Conservation (phyloP, 768 basidiomycete species). For the Coprinopsis strossmayeri region DNA sequence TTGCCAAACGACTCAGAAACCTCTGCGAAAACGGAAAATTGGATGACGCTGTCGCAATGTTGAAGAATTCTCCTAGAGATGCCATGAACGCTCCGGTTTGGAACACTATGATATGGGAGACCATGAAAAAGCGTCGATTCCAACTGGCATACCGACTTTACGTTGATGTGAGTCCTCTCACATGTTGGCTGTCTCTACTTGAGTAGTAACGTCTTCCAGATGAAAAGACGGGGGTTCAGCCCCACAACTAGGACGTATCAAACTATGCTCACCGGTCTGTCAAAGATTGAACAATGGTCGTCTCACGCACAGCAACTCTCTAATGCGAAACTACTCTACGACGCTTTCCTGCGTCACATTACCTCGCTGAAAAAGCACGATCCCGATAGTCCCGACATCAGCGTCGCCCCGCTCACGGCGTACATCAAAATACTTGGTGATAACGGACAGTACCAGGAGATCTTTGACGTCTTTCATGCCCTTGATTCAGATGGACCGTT, state of each 20-base stretch:
- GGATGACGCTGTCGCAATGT: conserved; percentile 55
- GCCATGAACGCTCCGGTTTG: conserved; percentile 72
- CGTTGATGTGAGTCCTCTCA: conserved; percentile 45
- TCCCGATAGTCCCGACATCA: conserved; percentile 39
- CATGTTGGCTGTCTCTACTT: not conserved
- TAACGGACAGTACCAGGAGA: conserved; percentile 51
- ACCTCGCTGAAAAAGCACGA: conserved; percentile 42
- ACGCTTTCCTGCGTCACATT: conserved; percentile 46
- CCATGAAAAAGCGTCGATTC: conserved; percentile 49
- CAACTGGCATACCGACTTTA: conserved; percentile 61
- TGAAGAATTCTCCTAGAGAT: conserved; percentile 65
- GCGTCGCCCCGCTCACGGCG: conserved; percentile 41
- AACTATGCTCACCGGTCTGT: conserved; percentile 62
- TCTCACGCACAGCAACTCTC: conserved; percentile 52
- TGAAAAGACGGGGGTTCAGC: conserved; percentile 77
- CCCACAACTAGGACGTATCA: conserved; percentile 64
- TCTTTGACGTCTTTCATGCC: conserved; percentile 71
- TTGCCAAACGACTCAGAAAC: conserved; percentile 52
- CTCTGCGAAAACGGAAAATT: conserved; percentile 49
- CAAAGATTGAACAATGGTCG: conserved; percentile 56
- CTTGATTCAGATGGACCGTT: conserved; percentile 58
- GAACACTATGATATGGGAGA: conserved; percentile 72
- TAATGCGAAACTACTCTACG: conserved; percentile 56
- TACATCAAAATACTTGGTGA: conserved; percentile 67
- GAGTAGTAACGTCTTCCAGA: conserved; percentile 34